Conservation (phyloP, 2,329 filamentous ascomycete genomes). For the Epichloe gansuensis region DNA sequence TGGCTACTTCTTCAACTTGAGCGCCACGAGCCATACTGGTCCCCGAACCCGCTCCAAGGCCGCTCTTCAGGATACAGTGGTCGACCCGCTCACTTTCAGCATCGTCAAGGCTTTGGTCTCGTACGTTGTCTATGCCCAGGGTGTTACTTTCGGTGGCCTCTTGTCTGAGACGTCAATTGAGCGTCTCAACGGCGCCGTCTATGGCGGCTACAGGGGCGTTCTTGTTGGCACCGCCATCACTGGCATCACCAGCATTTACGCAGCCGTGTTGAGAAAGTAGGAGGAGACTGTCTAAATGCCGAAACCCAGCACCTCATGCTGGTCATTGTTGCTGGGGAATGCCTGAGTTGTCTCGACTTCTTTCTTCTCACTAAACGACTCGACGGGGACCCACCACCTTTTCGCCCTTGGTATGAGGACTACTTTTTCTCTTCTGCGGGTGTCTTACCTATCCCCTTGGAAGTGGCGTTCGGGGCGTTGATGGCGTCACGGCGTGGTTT, state of each 20-base stretch:
- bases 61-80: slow-evolving; percentile 38
- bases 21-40: slow-evolving; percentile 33
- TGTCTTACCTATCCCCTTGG: not conserved
- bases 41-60: slow-evolving; percentile 30
- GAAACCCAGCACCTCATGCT: not conserved
- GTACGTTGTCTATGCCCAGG: slow-evolving; percentile 67
- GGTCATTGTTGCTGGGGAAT: not conserved
- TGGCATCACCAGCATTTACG: slow-evolving; percentile 59
- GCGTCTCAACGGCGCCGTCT: slow-evolving; percentile 53
- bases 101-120: slow-evolving; percentile 73
- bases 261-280: slow-evolving; percentile 62
- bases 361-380: not conserved
- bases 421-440: not conserved
- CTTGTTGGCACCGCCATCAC: slow-evolving; percentile 58
- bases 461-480: slow-evolving; percentile 19
- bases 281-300: not conserved
- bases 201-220: slow-evolving; percentile 59
- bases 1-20: slow-evolving; percentile 88
- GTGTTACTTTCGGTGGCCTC: slow-evolving; percentile 49
- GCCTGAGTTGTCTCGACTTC: not conserved
- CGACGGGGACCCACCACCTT: not conserved
- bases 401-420: not conserved
- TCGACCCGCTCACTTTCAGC: slow-evolving; percentile 85
- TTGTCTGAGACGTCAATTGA: slow-evolving; percentile 47
- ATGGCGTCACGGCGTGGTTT: slow-evolving; percentile 18